phyloP scores from a whole-genome alignment of 192 early-diverging fungal genomes.

The Coemansia sp. region DNA sequence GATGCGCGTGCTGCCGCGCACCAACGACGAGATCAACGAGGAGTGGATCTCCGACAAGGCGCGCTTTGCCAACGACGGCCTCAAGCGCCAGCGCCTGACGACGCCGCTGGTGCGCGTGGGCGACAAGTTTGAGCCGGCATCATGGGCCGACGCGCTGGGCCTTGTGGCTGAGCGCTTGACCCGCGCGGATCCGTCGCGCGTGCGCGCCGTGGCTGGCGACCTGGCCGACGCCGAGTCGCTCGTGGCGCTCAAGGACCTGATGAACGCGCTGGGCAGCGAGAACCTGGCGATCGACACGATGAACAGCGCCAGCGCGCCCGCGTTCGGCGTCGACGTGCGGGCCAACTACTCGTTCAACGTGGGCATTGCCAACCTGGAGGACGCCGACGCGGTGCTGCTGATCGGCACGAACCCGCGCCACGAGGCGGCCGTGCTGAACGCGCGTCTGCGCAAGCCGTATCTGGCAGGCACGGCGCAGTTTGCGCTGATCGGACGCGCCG shows the following conservation, averaged over 20 bases:
- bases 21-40: slow-evolving; percentile 98
- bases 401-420: slow-evolving; percentile 95
- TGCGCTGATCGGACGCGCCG: slow-evolving; percentile 74
- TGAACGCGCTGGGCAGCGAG: slow-evolving; percentile 84
- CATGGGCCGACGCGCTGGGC: slow-evolving; percentile 84
- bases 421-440: slow-evolving; percentile 94
- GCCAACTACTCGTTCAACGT: slow-evolving; percentile 85
- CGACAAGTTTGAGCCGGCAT: slow-evolving; percentile 74
- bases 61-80: slow-evolving; percentile 89
- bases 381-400: slow-evolving; percentile 87
- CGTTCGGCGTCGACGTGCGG: slow-evolving; percentile 70
- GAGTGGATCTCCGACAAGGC: slow-evolving; percentile 99
- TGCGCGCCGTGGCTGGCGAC: slow-evolving; percentile 87
- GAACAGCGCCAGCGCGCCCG: slow-evolving; percentile 46
- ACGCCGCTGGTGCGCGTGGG: slow-evolving; percentile 83
- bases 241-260: slow-evolving; percentile 91
- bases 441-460: slow-evolving; percentile 92
- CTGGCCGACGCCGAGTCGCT: slow-evolving; percentile 91
- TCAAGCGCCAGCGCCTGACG: slow-evolving; percentile 94
- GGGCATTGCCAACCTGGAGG: slow-evolving; percentile 83
- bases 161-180: slow-evolving; percentile 65
- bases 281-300: slow-evolving; percentile 72
- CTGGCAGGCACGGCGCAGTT: slow-evolving; percentile 76
- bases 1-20: slow-evolving; percentile 90
- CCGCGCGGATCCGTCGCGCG: slow-evolving; percentile 58